Percentiles rank a stretch among this genome's conserved stretches.
Evolutionary conservation across 2,329 filamentous ascomycete genomes (phyloP).

Genomic region (Fusarium piperis): DNA sequence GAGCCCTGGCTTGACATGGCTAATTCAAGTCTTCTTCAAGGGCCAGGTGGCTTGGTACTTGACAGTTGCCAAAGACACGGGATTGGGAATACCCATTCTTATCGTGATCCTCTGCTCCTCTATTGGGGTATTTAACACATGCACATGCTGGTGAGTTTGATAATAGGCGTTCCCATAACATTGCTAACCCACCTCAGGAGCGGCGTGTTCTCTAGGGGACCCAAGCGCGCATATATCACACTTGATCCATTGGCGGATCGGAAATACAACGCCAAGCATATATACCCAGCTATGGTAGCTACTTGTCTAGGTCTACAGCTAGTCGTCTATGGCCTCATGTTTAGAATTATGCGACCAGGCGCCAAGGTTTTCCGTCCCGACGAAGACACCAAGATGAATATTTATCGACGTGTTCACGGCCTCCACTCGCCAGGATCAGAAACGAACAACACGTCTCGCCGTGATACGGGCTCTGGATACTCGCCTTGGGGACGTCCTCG

Average conservation of each 20-base stretch:
- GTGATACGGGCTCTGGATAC: background rate
- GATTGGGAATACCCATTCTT: background rate
- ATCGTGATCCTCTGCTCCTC: background rate
- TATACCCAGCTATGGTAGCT: conserved; percentile 17
- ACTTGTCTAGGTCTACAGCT: conserved; percentile 16
- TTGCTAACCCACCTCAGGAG: background rate
- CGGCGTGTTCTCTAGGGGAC: conserved; percentile 7
- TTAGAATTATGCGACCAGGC: conserved; percentile 18
- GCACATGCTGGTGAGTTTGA: background rate
- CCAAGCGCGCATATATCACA: conserved; percentile 5
- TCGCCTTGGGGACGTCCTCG: background rate
- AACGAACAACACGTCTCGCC: background rate
- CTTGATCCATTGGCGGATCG: conserved; percentile 13
- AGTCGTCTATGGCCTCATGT: conserved; percentile 10
- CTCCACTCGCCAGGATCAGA: conserved; percentile 17
- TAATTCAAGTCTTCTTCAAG: background rate
- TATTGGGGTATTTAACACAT: background rate
- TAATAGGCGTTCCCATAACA: background rate
- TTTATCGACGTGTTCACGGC: conserved; percentile 39
- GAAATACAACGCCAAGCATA: conserved; percentile 1
- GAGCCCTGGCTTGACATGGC: conserved; percentile 3
- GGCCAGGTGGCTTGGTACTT: conserved; percentile 5
- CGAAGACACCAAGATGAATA: conserved; percentile 18
- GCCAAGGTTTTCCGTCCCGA: conserved; percentile 16
- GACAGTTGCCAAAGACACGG: background rate